These are phyloP conservation scores for Skeletonema costatum DNA, from an alignment of 108 stramenopile species.

Conservation along the genomic window DNA sequence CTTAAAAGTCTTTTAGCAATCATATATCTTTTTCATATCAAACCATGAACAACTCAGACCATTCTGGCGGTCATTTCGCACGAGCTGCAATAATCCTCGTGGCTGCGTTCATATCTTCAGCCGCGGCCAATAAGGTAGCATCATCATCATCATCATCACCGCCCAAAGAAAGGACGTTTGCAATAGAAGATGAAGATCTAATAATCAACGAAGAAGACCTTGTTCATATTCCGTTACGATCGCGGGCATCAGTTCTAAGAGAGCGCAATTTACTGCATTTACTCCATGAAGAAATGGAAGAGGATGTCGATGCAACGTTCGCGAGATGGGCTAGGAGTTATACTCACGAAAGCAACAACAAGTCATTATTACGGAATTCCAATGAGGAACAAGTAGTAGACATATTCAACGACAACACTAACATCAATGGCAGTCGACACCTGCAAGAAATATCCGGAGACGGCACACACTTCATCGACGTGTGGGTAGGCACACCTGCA, in stretches of 20 bases:
- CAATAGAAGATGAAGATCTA: neutral
- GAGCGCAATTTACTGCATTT: constrained; percentile 24
- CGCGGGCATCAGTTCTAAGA: constrained; percentile 23
- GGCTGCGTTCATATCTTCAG: neutral
- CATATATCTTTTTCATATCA: neutral
- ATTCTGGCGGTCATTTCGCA: neutral
- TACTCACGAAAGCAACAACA: neutral
- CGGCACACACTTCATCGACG: constrained; percentile 48
- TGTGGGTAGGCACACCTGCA: constrained; percentile 52
- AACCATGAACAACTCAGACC: neutral
- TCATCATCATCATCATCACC: neutral
- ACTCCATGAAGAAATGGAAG: constrained; percentile 14
- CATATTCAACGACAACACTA: neutral
- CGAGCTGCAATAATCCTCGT: neutral
- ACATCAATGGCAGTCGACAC: neutral
- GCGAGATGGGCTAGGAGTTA: constrained; percentile 3
- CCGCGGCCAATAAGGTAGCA: neutral
- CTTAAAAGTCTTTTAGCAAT: neutral
- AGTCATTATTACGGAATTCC: neutral
- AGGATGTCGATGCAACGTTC: constrained; percentile 6
- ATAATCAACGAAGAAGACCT: constrained; percentile 8
- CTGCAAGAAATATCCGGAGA: constrained; percentile 38
- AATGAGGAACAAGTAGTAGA: neutral
- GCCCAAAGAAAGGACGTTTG: neutral
- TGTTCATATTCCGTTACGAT: constrained; percentile 38